Percentiles rank a stretch among this genome's conserved stretches.
phyloP scores from a whole-genome alignment of 2,329 filamentous ascomycete species.

The Immersiporthe knoxdaviesiana region DNA sequence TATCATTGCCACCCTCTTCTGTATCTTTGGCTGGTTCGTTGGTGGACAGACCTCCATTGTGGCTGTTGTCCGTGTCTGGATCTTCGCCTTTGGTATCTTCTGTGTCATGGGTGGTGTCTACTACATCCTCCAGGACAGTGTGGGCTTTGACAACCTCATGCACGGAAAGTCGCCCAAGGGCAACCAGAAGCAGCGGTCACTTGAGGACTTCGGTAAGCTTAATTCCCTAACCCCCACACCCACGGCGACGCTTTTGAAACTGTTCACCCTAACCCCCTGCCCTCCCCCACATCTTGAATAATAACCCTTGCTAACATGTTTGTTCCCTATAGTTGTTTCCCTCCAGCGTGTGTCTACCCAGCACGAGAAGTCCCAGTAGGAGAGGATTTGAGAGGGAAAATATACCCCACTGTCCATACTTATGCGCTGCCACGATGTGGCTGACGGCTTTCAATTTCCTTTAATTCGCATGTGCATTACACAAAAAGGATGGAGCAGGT shows the following conservation, averaged over 20 bases:
- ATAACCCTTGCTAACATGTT: constrained; percentile 49
- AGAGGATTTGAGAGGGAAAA: constrained; percentile 32
- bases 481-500: constrained; percentile 27
- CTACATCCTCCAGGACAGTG: constrained; percentile 80
- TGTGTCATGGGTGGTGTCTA: constrained; percentile 69
- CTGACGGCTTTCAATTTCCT: constrained; percentile 26
- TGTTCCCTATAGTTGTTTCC: constrained; percentile 70
- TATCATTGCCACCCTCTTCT: constrained; percentile 83
- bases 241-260: too few species aligned
- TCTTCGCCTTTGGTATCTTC: constrained; percentile 90
- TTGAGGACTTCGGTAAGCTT: constrained; percentile 85
- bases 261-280: not conserved
- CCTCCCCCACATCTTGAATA: too few species aligned
- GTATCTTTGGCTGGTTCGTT: constrained; percentile 82
- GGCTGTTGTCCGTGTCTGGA: constrained; percentile 85
- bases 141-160: constrained; percentile 89
- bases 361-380: constrained; percentile 83
- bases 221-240: not conserved
- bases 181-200: constrained; percentile 78
- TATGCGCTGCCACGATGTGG: constrained; percentile 26
- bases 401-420: constrained; percentile 27
- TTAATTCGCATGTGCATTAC: constrained; percentile 30
- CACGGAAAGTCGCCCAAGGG: constrained; percentile 85
- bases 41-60: constrained; percentile 73
- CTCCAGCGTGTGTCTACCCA: constrained; percentile 89